phyloP scores from a whole-genome alignment of 2,329 filamentous ascomycete species.

The Arachnomyces sp. region DNA sequence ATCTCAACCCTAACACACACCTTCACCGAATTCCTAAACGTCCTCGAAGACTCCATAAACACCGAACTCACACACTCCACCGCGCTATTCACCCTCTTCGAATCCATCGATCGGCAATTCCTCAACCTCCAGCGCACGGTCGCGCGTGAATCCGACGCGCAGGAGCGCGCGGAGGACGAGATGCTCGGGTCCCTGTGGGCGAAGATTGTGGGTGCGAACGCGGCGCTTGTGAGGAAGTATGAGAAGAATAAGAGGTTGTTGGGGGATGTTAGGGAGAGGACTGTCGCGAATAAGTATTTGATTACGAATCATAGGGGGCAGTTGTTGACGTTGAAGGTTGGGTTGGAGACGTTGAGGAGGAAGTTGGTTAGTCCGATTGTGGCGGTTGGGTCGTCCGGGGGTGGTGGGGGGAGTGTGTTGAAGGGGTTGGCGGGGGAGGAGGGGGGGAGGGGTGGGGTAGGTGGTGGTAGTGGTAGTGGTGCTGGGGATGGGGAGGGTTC shows the following conservation, averaged over 20 bases:
- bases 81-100: constrained; percentile 79
- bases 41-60: constrained; percentile 82
- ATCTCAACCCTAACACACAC: constrained; percentile 73
- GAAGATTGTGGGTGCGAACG: constrained; percentile 68
- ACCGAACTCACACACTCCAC: constrained; percentile 74
- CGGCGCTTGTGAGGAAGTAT: constrained; percentile 72
- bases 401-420: constrained; percentile 13
- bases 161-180: constrained; percentile 73
- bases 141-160: constrained; percentile 69
- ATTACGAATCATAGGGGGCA: constrained; percentile 80
- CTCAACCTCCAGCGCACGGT: constrained; percentile 78
- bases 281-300: constrained; percentile 77
- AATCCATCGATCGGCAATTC: constrained; percentile 83
- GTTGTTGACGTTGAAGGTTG: constrained; percentile 74
- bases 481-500: constrained; percentile 52
- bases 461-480: constrained; percentile 15
- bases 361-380: constrained; percentile 73
- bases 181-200: constrained; percentile 80
- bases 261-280: constrained; percentile 68
- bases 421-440: not conserved
- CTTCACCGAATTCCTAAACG: constrained; percentile 76
- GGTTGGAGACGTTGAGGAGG: constrained; percentile 71
- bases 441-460: constrained; percentile 17
- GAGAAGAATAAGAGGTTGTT: constrained; percentile 81
- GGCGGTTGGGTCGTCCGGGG: constrained; percentile 27